Evolutionary conservation across 2,329 filamentous ascomycete species (phyloP).

Genomic region (Colletotrichum falcatum): DNA sequence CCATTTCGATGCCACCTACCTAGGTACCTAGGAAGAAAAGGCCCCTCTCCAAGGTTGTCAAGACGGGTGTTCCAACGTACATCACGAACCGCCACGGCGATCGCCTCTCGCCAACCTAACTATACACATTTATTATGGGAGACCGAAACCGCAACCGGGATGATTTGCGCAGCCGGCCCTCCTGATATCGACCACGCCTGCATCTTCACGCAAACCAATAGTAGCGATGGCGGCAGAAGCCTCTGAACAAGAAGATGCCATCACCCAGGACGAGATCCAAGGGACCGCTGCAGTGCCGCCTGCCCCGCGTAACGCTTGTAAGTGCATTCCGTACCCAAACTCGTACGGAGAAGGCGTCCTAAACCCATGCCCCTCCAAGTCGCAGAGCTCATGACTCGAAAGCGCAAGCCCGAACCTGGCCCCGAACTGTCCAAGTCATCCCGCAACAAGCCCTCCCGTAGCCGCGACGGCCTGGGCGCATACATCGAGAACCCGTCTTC

Average conservation of each 20-base stretch:
- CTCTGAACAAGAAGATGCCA: conserved; percentile 54
- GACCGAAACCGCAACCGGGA: conserved; percentile 1
- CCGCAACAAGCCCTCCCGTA: conserved; percentile 53
- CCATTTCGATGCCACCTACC: neutral
- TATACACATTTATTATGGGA: neutral
- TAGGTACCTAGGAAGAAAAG: neutral
- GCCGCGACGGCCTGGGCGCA: conserved; percentile 71
- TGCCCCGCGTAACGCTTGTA: conserved; percentile 58
- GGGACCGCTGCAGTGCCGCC: conserved; percentile 47
- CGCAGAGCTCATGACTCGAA: conserved; percentile 53
- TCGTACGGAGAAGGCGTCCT: conserved; percentile 7
- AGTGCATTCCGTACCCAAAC: conserved; percentile 3
- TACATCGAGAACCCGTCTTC: conserved; percentile 75
- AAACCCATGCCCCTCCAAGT: conserved; percentile 43
- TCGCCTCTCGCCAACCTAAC: neutral
- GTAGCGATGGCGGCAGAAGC: conserved; percentile 45
- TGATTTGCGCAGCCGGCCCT: conserved; percentile 5
- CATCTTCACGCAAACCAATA: neutral
- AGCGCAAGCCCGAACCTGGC: conserved; percentile 48
- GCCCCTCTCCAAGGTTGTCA: neutral
- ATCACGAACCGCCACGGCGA: neutral
- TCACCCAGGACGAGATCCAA: conserved; percentile 56
- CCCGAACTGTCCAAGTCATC: conserved; percentile 38
- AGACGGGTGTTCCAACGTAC: neutral
- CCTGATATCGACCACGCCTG: neutral